Conservation (phyloP, 441 rosid genomes). For the Mallotus repandus region DNA sequence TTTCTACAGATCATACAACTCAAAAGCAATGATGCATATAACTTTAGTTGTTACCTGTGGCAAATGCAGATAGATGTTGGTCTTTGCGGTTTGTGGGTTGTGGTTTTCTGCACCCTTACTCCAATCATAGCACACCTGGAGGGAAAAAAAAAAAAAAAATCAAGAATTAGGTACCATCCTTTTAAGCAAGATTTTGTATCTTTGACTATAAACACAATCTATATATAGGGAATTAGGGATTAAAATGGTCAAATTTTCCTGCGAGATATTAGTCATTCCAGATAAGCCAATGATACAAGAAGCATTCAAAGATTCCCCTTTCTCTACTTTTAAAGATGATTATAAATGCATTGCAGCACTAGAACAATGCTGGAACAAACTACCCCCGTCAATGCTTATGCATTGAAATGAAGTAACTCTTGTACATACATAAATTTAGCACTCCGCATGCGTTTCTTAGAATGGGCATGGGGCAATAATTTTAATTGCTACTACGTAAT, state of each 20-base stretch:
- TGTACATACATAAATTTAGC: background rate
- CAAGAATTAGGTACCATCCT: background rate
- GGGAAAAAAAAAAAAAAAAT: constrained; percentile 23
- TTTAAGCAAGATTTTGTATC: background rate
- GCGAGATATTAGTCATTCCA: background rate
- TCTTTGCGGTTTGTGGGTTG: constrained; percentile 91
- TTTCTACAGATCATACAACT: background rate
- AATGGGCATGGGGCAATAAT: background rate
- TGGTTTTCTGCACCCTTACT: constrained; percentile 98
- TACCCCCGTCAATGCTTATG: background rate
- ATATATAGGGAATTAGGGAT: background rate
- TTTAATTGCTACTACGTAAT: background rate
- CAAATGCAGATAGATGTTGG: constrained; percentile 70
- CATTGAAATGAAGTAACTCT: background rate
- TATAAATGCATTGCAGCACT: background rate
- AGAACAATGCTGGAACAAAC: background rate
- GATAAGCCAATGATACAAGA: background rate
- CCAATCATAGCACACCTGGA: constrained; percentile 92
- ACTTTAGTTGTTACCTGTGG: constrained; percentile 55
- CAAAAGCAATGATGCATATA: background rate
- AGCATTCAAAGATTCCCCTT: background rate
- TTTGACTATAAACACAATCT: too few species aligned
- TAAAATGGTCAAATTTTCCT: background rate
- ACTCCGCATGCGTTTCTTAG: background rate
- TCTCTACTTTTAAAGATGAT: background rate